Conservation (phyloP, 2,329 filamentous ascomycete genomes). For the Nemania diffusa region DNA sequence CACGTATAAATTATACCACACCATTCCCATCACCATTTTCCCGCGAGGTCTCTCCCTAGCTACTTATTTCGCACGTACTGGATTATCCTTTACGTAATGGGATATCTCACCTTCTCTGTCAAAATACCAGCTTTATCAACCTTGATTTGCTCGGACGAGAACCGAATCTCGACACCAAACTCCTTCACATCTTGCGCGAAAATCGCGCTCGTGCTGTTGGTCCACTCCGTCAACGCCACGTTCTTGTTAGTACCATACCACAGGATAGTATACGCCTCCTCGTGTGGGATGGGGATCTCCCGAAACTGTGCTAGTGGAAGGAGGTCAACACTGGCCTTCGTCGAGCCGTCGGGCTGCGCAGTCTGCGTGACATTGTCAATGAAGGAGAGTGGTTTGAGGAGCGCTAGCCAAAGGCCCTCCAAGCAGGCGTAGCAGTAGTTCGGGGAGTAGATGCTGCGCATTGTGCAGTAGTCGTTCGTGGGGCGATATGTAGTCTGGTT, state of each 20-base stretch:
- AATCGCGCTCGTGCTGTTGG: conserved; percentile 46
- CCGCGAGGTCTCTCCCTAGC: too few relatives aligned
- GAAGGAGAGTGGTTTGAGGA: conserved; percentile 42
- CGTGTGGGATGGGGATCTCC: conserved; percentile 38
- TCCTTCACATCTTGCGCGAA: conserved; percentile 31
- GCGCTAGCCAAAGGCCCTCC: conserved; percentile 47
- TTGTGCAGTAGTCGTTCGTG: conserved; percentile 46
- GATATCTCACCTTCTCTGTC: conserved; percentile 39
- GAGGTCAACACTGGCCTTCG: conserved; percentile 42
- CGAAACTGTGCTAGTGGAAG: conserved; percentile 46
- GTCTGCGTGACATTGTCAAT: conserved; percentile 46
- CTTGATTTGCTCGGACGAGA: conserved; percentile 46
- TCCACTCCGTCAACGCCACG: conserved; percentile 41
- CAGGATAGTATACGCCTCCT: conserved; percentile 44
- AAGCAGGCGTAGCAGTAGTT: conserved; percentile 48
- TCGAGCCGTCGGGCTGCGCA: conserved; percentile 37
- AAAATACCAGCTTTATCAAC: conserved; percentile 38
- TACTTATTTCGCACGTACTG: too few relatives aligned
- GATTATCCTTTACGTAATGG: not conserved
- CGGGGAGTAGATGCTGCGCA: conserved; percentile 45
- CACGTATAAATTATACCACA: not conserved
- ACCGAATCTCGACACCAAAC: conserved; percentile 45
- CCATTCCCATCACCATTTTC: not conserved
- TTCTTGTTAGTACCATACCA: conserved; percentile 44
- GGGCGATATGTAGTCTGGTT: conserved; percentile 48